These are phyloP conservation scores for Pichia paraexigua DNA, from an alignment of 805 yeast species.

Conservation along the genomic window DNA sequence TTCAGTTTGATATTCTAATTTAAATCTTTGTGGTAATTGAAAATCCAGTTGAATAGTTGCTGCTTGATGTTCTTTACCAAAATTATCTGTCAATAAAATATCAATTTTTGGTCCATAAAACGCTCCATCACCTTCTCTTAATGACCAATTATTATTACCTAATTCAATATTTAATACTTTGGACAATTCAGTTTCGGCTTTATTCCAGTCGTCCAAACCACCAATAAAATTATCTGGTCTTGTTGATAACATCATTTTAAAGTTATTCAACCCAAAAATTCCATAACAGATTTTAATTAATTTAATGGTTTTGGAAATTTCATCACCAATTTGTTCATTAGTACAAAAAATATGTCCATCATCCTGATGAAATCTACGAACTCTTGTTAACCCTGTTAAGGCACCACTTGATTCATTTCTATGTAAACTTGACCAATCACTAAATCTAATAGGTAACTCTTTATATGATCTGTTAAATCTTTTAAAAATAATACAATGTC, in stretches of 20 bases:
- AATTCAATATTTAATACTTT: conserved; percentile 46
- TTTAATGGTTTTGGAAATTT: conserved; percentile 63
- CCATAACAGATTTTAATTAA: conserved; percentile 69
- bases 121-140: conserved; percentile 94
- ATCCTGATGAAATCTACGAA: conserved; percentile 93
- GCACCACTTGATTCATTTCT: conserved; percentile 96
- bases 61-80: conserved; percentile 79
- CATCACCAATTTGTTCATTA: conserved; percentile 62
- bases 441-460: conserved; percentile 76
- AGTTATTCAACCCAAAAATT: conserved; percentile 52
- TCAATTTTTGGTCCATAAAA: conserved; percentile 97
- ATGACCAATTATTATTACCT: conserved; percentile 49
- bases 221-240: conserved; percentile 84
- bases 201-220: conserved; percentile 65
- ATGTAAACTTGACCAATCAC: conserved; percentile 89
- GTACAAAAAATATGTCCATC: conserved; percentile 96
- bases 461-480: conserved; percentile 72
- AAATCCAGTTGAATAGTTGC: conserved; percentile 95
- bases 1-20: conserved; percentile 55
- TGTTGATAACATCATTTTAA: conserved; percentile 69
- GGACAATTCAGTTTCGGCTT: conserved; percentile 65
- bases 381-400: conserved; percentile 83
- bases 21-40: conserved; percentile 82
- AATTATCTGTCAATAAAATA: conserved; percentile 70
- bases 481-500: conserved; percentile 81